Percentiles rank a stretch among this genome's conserved stretches.
Conservation (phyloP, 23 red algal genomes). For the Gracilaria vermiculophylla region DNA sequence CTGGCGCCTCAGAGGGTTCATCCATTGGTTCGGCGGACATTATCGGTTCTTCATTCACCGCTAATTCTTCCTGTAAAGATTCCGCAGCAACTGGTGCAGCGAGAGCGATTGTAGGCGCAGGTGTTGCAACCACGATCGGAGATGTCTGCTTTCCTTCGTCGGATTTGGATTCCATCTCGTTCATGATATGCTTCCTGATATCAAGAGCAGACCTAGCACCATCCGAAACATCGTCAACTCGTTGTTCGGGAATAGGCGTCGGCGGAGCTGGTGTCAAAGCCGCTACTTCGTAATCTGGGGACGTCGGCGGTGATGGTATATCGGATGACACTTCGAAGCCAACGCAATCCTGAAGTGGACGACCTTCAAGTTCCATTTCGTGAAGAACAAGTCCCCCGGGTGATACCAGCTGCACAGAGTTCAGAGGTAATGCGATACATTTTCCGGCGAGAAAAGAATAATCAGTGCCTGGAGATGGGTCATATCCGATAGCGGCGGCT, state of each 20-base stretch:
- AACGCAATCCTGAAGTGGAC: background rate
- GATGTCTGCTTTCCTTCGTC: no score
- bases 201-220: background rate
- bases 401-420: background rate
- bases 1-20: no score
- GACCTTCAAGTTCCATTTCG: background rate
- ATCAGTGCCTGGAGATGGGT: background rate
- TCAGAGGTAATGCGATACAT: background rate
- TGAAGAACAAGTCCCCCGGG: background rate
- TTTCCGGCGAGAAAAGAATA: background rate
- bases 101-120: no score
- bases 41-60: no score
- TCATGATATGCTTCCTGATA: background rate
- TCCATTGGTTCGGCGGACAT: no score
- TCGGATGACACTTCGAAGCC: background rate
- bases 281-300: background rate
- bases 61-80: no score
- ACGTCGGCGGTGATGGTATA: background rate
- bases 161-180: background rate
- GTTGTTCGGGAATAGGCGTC: background rate
- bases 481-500: background rate
- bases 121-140: no score
- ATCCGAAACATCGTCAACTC: background rate
- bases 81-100: no score
- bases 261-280: background rate